Percentiles rank a stretch among this genome's conserved stretches.
Evolutionary conservation across 1,284 basidiomycete genomes (phyloP).

Genomic region (Anthracocystis walkeri): DNA sequence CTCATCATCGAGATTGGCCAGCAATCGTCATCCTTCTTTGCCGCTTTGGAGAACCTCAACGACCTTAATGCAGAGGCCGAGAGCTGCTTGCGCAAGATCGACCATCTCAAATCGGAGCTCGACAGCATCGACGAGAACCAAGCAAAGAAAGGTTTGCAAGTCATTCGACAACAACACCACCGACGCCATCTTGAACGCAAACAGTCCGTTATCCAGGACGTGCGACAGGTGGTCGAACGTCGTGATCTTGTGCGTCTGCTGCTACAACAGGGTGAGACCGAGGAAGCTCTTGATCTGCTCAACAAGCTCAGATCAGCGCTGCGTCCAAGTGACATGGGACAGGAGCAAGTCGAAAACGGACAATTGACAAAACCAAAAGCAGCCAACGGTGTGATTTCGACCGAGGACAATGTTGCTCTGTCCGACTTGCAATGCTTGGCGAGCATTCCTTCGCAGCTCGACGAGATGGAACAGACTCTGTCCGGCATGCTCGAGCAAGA

Average conservation of each 20-base stretch:
- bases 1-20: conserved; percentile 91
- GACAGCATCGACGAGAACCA: conserved; percentile 81
- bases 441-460: conserved; percentile 53
- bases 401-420: conserved; percentile 2
- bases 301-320: conserved; percentile 34
- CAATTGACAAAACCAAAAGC: neutral
- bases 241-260: conserved; percentile 57
- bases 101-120: conserved; percentile 79
- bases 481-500: conserved; percentile 71
- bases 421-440: conserved; percentile 36
- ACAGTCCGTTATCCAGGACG: conserved; percentile 34
- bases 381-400: neutral
- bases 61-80: conserved; percentile 89
- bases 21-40: conserved; percentile 93
- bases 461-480: conserved; percentile 53
- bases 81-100: conserved; percentile 82
- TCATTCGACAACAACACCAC: conserved; percentile 53
- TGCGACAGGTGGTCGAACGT: conserved; percentile 55
- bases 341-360: neutral
- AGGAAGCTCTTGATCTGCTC: conserved; percentile 64
- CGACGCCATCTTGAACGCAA: conserved; percentile 52
- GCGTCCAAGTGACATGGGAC: neutral
- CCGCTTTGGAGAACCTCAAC: conserved; percentile 92
- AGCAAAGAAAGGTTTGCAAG: conserved; percentile 53
- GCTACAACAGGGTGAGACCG: conserved; percentile 62